Evolutionary conservation across 371 early-diverging fungal species (phyloP).

Genomic region (Haplosporangium sp.): DNA sequence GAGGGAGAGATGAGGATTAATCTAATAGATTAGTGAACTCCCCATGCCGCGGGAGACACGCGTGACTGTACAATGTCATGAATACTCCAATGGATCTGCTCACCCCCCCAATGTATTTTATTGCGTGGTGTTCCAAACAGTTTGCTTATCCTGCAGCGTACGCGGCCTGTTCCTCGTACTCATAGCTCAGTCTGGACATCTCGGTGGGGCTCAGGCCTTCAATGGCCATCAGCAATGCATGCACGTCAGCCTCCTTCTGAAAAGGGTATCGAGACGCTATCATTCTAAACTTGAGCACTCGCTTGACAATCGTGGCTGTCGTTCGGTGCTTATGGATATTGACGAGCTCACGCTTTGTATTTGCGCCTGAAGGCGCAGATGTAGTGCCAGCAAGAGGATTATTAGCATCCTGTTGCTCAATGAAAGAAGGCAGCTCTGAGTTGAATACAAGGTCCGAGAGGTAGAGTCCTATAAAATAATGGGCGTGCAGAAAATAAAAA

Average conservation of each 20-base stretch:
- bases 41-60: too few relatives aligned
- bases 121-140: too few relatives aligned
- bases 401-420: too few relatives aligned
- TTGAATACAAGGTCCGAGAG: constrained; percentile 76
- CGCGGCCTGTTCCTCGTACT: constrained; percentile 22
- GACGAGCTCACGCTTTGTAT: constrained; percentile 51
- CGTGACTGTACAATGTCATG: too few relatives aligned
- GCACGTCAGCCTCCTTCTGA: constrained; percentile 57
- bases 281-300: constrained; percentile 68
- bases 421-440: constrained; percentile 67
- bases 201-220: constrained; percentile 19
- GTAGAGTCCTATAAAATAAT: constrained; percentile 64
- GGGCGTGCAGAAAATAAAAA: neutral
- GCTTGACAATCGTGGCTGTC: constrained; percentile 72
- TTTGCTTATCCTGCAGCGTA: too few relatives aligned
- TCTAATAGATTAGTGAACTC: too few relatives aligned
- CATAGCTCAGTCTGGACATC: constrained; percentile 13
- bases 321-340: constrained; percentile 74
- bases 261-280: constrained; percentile 68
- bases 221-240: constrained; percentile 32
- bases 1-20: too few relatives aligned
- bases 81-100: too few relatives aligned
- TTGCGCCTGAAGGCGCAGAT: neutral
- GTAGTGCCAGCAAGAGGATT: constrained; percentile 1
- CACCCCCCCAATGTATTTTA: too few relatives aligned